phyloP scores from a whole-genome alignment of 2,329 filamentous ascomycete species.

The Phyllosticta ampelicida region DNA sequence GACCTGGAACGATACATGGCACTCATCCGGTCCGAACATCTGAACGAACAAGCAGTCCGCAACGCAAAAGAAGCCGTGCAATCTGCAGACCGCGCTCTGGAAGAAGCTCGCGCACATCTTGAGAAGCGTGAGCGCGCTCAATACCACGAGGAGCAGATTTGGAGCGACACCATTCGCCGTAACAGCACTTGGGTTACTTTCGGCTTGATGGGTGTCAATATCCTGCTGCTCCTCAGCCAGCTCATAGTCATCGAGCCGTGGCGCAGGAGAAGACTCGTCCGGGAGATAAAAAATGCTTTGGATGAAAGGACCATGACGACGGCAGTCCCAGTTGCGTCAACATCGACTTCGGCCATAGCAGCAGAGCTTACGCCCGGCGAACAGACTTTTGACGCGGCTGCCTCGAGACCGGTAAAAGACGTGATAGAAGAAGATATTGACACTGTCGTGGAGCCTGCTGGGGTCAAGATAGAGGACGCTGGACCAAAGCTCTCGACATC shows the following conservation, averaged over 20 bases:
- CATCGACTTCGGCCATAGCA: neutral
- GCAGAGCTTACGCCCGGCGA: neutral
- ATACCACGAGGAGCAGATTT: slow-evolving; percentile 98
- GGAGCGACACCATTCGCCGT: slow-evolving; percentile 92
- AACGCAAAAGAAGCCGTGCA: slow-evolving; percentile 61
- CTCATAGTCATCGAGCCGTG: slow-evolving; percentile 90
- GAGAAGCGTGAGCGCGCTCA: slow-evolving; percentile 76
- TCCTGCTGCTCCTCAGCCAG: slow-evolving; percentile 74
- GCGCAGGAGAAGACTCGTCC: slow-evolving; percentile 69
- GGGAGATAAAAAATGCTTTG: slow-evolving; percentile 47
- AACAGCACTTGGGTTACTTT: slow-evolving; percentile 99
- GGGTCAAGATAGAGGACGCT: slow-evolving; percentile 6
- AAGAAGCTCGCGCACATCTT: slow-evolving; percentile 63
- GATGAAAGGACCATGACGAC: slow-evolving; percentile 20
- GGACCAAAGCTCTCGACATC: neutral
- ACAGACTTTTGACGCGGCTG: neutral
- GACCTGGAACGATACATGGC: slow-evolving; percentile 93
- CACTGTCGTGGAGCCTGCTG: slow-evolving; percentile 14
- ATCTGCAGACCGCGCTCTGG: slow-evolving; percentile 66
- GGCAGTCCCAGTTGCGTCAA: neutral
- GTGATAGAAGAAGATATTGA: slow-evolving; percentile 17
- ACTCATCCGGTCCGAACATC: slow-evolving; percentile 84
- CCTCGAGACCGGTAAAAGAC: neutral
- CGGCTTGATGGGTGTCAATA: slow-evolving; percentile 95
- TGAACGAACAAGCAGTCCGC: slow-evolving; percentile 76